Base-by-base conservation (phyloP, 306 rosid species). In the Senna siamea region DNA sequence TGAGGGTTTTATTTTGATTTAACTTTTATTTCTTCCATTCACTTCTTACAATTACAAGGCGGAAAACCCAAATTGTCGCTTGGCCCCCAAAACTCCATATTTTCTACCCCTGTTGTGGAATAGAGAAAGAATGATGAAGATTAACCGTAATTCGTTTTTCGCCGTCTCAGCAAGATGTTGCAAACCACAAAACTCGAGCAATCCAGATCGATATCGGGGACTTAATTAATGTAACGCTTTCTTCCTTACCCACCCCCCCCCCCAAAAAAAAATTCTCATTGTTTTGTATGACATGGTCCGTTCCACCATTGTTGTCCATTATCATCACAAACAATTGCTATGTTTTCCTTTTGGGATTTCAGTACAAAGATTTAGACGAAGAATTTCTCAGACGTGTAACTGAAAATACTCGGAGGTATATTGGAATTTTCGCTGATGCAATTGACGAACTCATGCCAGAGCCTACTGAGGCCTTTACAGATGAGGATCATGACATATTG, bases 401-500 rank as follows among this genome's bases (percentile, higher is more conserved):
- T 0, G 98, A 88, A 48, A 95, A 95, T 72, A 88, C 99, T 23
- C 68, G 93, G 60, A 84, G 99, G 19, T 63, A 63, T 14, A 63
- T 63, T 18, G 69, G 51, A 18, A 37, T 63, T 38, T 63, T 63
- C 19, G 52, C 69, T 0, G 69, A 63, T 40, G 69, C 69, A 2
- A 63, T 63, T 4, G 69, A 63, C 15, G 69, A 44, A 13, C 69
- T 63, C 13, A 63, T 63, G 69, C 69, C 69, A 40, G 69, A 63
- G 51, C 69, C 69, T 18, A 92, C 96, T 0, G 98, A 95, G 88
- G 86, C 86, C 19, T 95, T 95, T 80, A 63, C 78, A 0, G 99
- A 92, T 64, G 99, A 92, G 76, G 99, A 95, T 53, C 98, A 95
- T 69, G 99, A 95, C 82, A 92, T 95, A 72, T 70, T 90, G 84